Conservation (phyloP, 768 basidiomycete species). For the Tylopilus subfusipes region DNA sequence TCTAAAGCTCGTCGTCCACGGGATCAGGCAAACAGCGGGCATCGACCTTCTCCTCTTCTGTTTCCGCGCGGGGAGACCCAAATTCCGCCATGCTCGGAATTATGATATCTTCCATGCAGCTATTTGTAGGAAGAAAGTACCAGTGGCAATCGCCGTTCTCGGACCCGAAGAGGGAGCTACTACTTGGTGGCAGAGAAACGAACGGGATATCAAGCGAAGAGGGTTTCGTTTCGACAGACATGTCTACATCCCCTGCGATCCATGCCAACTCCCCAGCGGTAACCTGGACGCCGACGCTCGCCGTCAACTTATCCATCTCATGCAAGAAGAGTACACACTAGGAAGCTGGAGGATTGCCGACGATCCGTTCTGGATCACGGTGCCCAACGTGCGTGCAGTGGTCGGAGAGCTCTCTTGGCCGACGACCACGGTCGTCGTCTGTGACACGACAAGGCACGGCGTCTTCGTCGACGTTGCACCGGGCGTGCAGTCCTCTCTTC, state of each 20-base stretch:
- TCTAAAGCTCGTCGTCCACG: constrained; percentile 14
- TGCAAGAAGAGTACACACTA: constrained; percentile 8
- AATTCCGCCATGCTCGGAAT: constrained; percentile 17
- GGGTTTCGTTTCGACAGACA: constrained; percentile 27
- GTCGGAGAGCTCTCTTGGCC: constrained; percentile 19
- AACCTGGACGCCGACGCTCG: neutral
- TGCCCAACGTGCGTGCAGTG: constrained; percentile 17
- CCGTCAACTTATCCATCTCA: constrained; percentile 1
- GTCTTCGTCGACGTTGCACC: constrained; percentile 8
- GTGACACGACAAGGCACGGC: constrained; percentile 10
- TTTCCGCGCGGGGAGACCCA: constrained; percentile 25
- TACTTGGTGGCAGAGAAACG: constrained; percentile 31
- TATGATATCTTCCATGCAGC: constrained; percentile 31
- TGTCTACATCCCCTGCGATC: constrained; percentile 19
- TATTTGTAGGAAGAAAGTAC: constrained; percentile 31
- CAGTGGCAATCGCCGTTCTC: constrained; percentile 28
- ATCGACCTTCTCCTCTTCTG: constrained; percentile 29
- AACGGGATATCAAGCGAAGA: constrained; percentile 9
- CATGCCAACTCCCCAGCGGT: neutral
- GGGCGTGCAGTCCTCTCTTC: constrained; percentile 7
- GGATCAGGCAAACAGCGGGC: constrained; percentile 11
- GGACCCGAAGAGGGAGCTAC: constrained; percentile 28
- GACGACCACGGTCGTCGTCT: constrained; percentile 19
- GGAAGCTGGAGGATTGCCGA: constrained; percentile 15
- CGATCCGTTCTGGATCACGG: constrained; percentile 9